A percentile compares a stretch with the other conserved stretches of the same genome.
Evolutionary conservation across 2,329 filamentous ascomycete species (phyloP).

Genomic region (Aspergillus sp.): DNA sequence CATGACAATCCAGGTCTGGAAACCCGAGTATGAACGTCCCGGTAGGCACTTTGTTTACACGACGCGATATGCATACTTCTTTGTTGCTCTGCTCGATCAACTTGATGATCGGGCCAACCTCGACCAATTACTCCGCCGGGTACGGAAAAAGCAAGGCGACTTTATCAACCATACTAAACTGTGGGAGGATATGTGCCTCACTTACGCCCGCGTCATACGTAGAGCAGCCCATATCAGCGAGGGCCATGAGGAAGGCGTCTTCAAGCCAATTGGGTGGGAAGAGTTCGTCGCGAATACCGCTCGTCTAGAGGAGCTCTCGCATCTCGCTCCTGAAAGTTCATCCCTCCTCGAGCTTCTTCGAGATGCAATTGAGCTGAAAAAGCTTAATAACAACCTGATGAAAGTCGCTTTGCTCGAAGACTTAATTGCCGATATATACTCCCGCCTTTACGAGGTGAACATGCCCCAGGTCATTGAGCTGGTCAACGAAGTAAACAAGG

Average conservation of each 20-base stretch:
- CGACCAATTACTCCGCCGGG: slow-evolving; percentile 73
- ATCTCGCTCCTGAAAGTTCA: slow-evolving; percentile 47
- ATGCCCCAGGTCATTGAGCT: slow-evolving; percentile 40
- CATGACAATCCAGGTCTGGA: slow-evolving; percentile 93
- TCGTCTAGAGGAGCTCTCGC: slow-evolving; percentile 60
- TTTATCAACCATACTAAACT: slow-evolving; percentile 63
- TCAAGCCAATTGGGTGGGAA: slow-evolving; percentile 63
- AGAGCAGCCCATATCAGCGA: slow-evolving; percentile 56
- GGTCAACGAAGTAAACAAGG: slow-evolving; percentile 45
- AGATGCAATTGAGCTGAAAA: slow-evolving; percentile 69
- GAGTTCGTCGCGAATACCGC: slow-evolving; percentile 62
- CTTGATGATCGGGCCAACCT: slow-evolving; percentile 73
- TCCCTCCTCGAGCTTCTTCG: slow-evolving; percentile 62
- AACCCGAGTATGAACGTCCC: slow-evolving; percentile 79
- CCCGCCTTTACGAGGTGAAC: slow-evolving; percentile 50
- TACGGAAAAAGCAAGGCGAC: slow-evolving; percentile 79
- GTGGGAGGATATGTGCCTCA: slow-evolving; percentile 61
- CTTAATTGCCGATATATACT: slow-evolving; percentile 88
- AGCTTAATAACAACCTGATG: slow-evolving; percentile 82
- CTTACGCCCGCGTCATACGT: slow-evolving; percentile 62
- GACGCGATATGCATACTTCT: slow-evolving; percentile 79
- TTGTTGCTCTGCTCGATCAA: slow-evolving; percentile 71
- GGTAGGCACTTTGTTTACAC: slow-evolving; percentile 93
- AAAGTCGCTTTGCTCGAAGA: slow-evolving; percentile 86
- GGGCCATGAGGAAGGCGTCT: slow-evolving; percentile 63